These are phyloP conservation scores for Penicillium decumbens DNA, from an alignment of 2,329 filamentous ascomycete species.

Conservation along the genomic window DNA sequence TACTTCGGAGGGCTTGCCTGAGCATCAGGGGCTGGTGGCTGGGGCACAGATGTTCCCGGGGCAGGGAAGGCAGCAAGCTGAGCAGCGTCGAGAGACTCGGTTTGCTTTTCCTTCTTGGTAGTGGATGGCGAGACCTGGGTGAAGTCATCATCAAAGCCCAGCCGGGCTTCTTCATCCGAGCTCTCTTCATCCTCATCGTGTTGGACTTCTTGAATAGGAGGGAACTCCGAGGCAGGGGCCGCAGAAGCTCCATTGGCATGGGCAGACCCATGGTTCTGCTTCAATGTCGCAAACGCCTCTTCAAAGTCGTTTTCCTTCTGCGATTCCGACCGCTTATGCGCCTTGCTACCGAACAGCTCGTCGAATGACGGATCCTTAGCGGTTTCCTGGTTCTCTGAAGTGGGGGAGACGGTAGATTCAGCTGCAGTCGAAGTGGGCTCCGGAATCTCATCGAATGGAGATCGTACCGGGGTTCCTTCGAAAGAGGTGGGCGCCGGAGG, in stretches of 20 bases:
- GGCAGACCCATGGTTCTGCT: constrained; percentile 45
- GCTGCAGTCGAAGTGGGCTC: constrained; percentile 15
- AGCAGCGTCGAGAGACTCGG: constrained; percentile 35
- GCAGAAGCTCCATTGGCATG: constrained; percentile 28
- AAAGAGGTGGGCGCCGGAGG: constrained; percentile 10
- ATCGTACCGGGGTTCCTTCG: constrained; percentile 20
- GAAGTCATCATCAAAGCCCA: constrained; percentile 90
- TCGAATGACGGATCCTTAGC: constrained; percentile 43
- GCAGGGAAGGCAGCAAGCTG: constrained; percentile 38
- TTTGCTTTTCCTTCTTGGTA: constrained; percentile 25
- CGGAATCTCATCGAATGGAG: constrained; percentile 34
- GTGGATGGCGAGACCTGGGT: constrained; percentile 55
- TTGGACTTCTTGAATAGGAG: constrained; percentile 80
- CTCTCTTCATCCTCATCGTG: constrained; percentile 82
- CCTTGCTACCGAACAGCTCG: constrained; percentile 43
- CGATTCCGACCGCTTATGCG: constrained; percentile 43
- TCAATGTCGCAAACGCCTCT: constrained; percentile 45
- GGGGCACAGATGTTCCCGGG: constrained; percentile 37
- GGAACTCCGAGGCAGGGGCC: constrained; percentile 64
- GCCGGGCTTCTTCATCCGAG: constrained; percentile 59
- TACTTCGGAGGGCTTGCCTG: constrained; percentile 54
- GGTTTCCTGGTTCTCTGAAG: constrained; percentile 18
- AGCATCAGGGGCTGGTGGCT: constrained; percentile 50
- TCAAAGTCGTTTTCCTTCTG: constrained; percentile 47
- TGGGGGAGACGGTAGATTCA: constrained; percentile 46